Evolutionary conservation across 805 yeast species (phyloP).

Genomic region (Kodamaea jinghongensis): DNA sequence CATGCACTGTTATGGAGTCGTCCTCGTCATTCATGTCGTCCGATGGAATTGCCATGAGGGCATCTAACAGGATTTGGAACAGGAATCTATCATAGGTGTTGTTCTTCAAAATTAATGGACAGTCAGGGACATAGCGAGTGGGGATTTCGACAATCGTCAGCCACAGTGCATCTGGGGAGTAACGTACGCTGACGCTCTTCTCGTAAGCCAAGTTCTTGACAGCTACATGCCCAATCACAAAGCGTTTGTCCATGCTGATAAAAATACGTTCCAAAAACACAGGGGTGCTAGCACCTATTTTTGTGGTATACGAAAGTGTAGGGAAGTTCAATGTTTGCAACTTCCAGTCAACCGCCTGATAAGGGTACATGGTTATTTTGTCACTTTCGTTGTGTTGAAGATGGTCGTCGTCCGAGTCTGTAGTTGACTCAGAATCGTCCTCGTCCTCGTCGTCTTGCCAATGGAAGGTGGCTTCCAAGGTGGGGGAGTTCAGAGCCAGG

Average conservation of each 20-base stretch:
- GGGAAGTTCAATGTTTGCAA: slow-evolving; percentile 43
- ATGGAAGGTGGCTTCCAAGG: slow-evolving; percentile 16
- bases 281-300: slow-evolving; percentile 32
- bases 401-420: slow-evolving; percentile 10
- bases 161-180: slow-evolving; percentile 75
- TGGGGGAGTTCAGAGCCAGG: slow-evolving; percentile 64
- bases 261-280: slow-evolving; percentile 68
- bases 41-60: slow-evolving; percentile 31
- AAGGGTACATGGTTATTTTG: slow-evolving; percentile 6
- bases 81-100: slow-evolving; percentile 68
- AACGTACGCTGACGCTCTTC: slow-evolving; percentile 67
- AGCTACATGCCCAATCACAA: slow-evolving; percentile 69
- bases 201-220: slow-evolving; percentile 71
- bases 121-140: slow-evolving; percentile 57
- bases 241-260: slow-evolving; percentile 55
- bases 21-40: slow-evolving; percentile 4
- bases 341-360: slow-evolving; percentile 39
- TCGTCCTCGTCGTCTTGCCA: slow-evolving; percentile 19
- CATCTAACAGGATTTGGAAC: slow-evolving; percentile 55
- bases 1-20: slow-evolving; percentile 10
- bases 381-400: slow-evolving; percentile 4
- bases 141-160: slow-evolving; percentile 65
- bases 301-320: slow-evolving; percentile 44
- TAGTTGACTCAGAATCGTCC: slow-evolving; percentile 22
- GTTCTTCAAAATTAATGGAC: slow-evolving; percentile 46